A percentile compares a stretch with the other conserved stretches of the same genome.
Conservation (phyloP, 805 yeast species). For the Candida sonorensis region DNA sequence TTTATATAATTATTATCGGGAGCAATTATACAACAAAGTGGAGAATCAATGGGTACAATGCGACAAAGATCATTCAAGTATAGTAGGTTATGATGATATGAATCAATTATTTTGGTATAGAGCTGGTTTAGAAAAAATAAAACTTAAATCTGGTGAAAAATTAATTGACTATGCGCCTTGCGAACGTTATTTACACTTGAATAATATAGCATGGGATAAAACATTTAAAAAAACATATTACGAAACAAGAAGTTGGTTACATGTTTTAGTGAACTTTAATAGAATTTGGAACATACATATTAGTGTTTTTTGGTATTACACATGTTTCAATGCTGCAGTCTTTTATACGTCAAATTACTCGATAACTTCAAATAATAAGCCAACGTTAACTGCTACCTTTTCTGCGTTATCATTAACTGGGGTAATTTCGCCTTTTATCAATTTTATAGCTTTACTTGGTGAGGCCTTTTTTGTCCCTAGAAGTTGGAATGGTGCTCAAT, state of each 20-base stretch:
- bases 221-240: constrained; percentile 69
- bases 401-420: constrained; percentile 67
- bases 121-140: constrained; percentile 55
- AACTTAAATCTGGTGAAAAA: constrained; percentile 33
- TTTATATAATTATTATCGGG: constrained; percentile 52
- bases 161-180: constrained; percentile 48
- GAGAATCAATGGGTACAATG: constrained; percentile 39
- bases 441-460: constrained; percentile 46
- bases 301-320: constrained; percentile 71
- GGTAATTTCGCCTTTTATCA: constrained; percentile 48
- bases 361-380: constrained; percentile 49
- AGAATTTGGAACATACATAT: constrained; percentile 76
- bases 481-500: constrained; percentile 65
- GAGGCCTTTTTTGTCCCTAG: constrained; percentile 67
- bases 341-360: constrained; percentile 55
- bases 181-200: constrained; percentile 50
- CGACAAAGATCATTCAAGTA: constrained; percentile 59
- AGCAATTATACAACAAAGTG: constrained; percentile 41
- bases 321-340: constrained; percentile 60
- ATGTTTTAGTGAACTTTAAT: constrained; percentile 64
- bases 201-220: constrained; percentile 56
- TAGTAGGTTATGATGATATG: constrained; percentile 85
- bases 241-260: constrained; percentile 74
- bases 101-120: constrained; percentile 84
- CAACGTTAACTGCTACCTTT: constrained; percentile 47